phyloP scores from a whole-genome alignment of 169 alveolate species.

The Theileria luwenshuni region DNA sequence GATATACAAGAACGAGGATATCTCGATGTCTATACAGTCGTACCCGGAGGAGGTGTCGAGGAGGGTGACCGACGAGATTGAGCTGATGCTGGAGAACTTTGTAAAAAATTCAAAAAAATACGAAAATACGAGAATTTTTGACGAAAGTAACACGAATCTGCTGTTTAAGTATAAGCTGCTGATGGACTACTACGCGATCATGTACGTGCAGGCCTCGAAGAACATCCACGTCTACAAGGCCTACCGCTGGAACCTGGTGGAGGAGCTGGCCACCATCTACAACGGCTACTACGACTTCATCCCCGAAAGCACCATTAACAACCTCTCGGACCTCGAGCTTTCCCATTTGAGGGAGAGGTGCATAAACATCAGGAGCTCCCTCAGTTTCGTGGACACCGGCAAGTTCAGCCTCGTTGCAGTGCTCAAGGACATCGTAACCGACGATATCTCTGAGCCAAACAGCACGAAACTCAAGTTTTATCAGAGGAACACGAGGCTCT shows the following conservation, averaged over 20 bases:
- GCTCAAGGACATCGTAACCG: constrained; percentile 64
- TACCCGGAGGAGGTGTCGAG: constrained; percentile 66
- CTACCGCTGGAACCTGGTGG: constrained; percentile 53
- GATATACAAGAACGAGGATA: constrained; percentile 57
- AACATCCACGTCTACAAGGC: constrained; percentile 52
- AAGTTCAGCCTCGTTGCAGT: constrained; percentile 52
- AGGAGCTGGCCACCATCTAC: constrained; percentile 60
- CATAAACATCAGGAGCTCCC: constrained; percentile 23
- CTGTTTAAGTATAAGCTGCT: constrained; percentile 53
- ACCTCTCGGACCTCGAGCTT: constrained; percentile 65
- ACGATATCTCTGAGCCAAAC: constrained; percentile 59
- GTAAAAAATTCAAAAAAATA: constrained; percentile 47
- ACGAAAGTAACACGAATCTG: constrained; percentile 33
- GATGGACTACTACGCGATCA: constrained; percentile 62
- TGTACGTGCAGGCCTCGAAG: constrained; percentile 46
- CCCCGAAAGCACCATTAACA: constrained; percentile 51
- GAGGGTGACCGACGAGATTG: constrained; percentile 48
- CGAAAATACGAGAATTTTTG: constrained; percentile 25
- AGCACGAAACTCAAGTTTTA: constrained; percentile 35
- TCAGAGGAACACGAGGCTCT: constrained; percentile 40
- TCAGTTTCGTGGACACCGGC: constrained; percentile 20
- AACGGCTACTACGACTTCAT: constrained; percentile 67
- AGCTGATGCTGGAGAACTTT: constrained; percentile 36
- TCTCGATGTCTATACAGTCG: constrained; percentile 52
- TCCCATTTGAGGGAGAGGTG: constrained; percentile 59